Base-by-base conservation (phyloP, 495 filamentous ascomycete genomes). In the Glonium stellatum region DNA sequence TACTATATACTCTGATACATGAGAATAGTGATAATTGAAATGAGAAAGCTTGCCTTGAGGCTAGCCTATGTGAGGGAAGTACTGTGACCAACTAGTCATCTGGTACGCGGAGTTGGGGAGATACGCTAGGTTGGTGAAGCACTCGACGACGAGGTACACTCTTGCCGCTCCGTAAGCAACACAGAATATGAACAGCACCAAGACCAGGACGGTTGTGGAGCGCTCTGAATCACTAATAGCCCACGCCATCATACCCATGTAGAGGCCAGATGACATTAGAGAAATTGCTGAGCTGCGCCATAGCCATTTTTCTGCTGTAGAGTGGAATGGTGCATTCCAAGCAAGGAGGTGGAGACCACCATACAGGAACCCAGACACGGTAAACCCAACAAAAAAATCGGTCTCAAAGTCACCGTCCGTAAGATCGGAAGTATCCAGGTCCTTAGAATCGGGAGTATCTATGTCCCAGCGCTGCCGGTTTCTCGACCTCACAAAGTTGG, bases 101-200 rank as follows among this genome's bases (percentile, higher is more conserved):
- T 71, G 19, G 46, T 54, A 76, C 0, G 69, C 73, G 47, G 54
- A 62, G 13, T 59, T 59, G 1, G 72, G 74, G 19, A 73, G 59
- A 6, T 56, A 53, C 9, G 71, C 67, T 12, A 76, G 9, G 11
- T 63, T 65, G 44, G 75, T 69, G n/a, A 75, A 68, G 34, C 70
- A 70, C 53, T 77, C 72, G 5, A 71, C 61, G 3, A 77, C 61
- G 1, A 76, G 64, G 50, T 55, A 74, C 0, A 41, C 56, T 22
- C 74, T 66, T 36, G 55, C 42, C 0, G 64, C 18, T 34, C 59
- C 31, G 60, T 72, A 76, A 10, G 64, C 25, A 10, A 44, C 61
- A 41, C 31, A 51, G 22, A 31, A 57, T 1, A 60, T 44, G 21
- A n/a, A 2, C 48, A 50, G 36, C 18, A 31, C 19, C 1, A 23